Evolutionary conservation across 192 early-diverging fungal species (phyloP), one percentile per base, ranked within the genome.

Genomic region (Entophlyctis helioformis): DNA sequence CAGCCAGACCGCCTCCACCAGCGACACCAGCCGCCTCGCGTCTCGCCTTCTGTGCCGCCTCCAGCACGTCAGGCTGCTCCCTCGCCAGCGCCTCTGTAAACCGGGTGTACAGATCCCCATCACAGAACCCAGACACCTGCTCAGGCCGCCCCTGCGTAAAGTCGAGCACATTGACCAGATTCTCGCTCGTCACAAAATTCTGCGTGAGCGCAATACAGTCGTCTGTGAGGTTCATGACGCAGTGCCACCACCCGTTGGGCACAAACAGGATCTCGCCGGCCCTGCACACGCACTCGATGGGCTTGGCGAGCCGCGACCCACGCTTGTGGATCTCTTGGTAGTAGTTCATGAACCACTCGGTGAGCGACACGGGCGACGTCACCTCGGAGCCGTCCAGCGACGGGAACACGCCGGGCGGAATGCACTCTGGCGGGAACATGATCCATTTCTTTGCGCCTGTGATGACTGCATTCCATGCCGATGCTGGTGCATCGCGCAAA

Each of bases 391-490:
- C 79, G 50, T 83, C 81, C 54, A 50, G 59, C 24, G 57, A 65
- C 15, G 82, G 74, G 36, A 71, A 82, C 16, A 84, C 80, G 19
- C 82, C 82, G 1, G 82, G 82, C 16, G 82, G 82, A 12, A 74
- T 40, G 36, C 62, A 57, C 27, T 81, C 70, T 22, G 81, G 81
- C 20, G 81, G 81, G 39, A 62, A 81, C 66, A 83, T 59, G 35
- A 83, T 67, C 81, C 81, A 83, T 46, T 82, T 79, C 39, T 84
- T 82, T 3, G 71, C 56, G 21, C 82, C 82, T 10, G 46, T 74
- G 18, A 84, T 72, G 23, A 82, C 74, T 22, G 80, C 80, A 50
- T 84, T 84, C 79, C 82, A 84, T 0, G 82, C 82, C 16, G 64
- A 71, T 10, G 82, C 53, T 53, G 16, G n/a, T n/a, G n/a, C n/a